These are phyloP conservation scores for Penicillium pulvis DNA, from an alignment of 495 filamentous ascomycete species.

Conservation along the genomic window DNA sequence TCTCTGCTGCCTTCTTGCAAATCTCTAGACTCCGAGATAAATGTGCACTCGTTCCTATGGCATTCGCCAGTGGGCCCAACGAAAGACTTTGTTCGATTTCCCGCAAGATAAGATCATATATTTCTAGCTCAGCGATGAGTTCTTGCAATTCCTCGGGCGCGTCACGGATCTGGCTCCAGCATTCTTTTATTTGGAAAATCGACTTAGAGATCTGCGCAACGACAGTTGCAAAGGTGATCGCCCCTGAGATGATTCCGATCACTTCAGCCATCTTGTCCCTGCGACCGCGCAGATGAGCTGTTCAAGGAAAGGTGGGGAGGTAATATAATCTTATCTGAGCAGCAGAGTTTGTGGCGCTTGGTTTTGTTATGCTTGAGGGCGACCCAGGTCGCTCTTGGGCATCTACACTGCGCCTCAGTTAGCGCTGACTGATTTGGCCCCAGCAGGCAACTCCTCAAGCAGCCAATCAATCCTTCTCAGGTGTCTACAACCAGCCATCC, in stretches of 20 bases:
- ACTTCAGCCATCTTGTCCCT: slow-evolving; percentile 16
- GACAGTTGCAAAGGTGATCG: slow-evolving; percentile 17
- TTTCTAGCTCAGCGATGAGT: slow-evolving; percentile 4
- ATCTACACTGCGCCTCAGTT: slow-evolving; percentile 4
- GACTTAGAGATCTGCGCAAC: slow-evolving; percentile 15
- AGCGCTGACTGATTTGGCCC: slow-evolving; percentile 1
- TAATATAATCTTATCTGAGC: background rate
- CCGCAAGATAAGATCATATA: slow-evolving; percentile 4
- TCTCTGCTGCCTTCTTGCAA: slow-evolving; percentile 10
- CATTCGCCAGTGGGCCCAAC: background rate
- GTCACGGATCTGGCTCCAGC: slow-evolving; percentile 10
- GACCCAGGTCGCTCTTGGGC: slow-evolving; percentile 5
- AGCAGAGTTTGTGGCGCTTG: background rate
- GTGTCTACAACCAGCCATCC: background rate
- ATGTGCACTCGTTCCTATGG: slow-evolving; percentile 4
- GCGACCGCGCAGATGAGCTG: background rate
- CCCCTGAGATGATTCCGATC: slow-evolving; percentile 13
- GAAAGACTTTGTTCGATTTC: slow-evolving; percentile 8
- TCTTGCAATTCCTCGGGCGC: slow-evolving; percentile 11
- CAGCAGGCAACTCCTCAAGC: background rate
- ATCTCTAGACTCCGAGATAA: slow-evolving; percentile 3
- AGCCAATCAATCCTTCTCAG: background rate
- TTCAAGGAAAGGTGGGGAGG: background rate
- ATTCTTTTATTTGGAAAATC: slow-evolving; percentile 11
- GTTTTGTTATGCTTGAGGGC: background rate